Conservation (phyloP, 768 basidiomycete genomes). For the Guyanaporus albipodus region DNA sequence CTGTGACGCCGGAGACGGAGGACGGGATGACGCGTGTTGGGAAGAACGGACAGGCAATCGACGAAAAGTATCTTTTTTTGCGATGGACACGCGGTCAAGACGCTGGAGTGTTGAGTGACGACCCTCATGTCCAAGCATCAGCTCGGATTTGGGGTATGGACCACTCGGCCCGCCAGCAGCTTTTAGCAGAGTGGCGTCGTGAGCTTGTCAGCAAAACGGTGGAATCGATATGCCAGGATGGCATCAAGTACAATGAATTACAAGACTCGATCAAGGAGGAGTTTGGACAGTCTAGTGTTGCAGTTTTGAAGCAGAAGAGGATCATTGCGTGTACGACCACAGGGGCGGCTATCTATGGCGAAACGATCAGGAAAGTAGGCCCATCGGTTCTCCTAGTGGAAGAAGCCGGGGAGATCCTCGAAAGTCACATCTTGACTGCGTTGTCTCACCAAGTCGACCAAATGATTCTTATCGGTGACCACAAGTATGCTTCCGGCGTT, state of each 20-base stretch:
- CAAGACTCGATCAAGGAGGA: conserved; percentile 33
- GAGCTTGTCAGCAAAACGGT: conserved; percentile 32
- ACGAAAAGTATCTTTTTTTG: conserved; percentile 41
- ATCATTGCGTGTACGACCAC: conserved; percentile 71
- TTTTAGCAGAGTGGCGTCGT: conserved; percentile 32
- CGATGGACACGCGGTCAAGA: conserved; percentile 43
- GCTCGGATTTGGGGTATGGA: conserved; percentile 39
- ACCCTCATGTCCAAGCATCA: conserved; percentile 24
- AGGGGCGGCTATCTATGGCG: conserved; percentile 56
- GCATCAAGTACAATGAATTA: conserved; percentile 34
- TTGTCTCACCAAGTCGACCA: conserved; percentile 44
- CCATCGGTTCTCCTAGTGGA: conserved; percentile 60
- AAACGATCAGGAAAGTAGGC: conserved; percentile 39
- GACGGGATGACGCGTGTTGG: conserved; percentile 49
- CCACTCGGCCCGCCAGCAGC: conserved; percentile 23
- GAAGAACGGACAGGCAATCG: conserved; percentile 35
- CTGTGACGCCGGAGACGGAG: conserved; percentile 29
- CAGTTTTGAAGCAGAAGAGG: conserved; percentile 41
- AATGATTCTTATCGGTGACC: conserved; percentile 66
- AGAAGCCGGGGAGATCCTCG: conserved; percentile 70
- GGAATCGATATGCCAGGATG: conserved; percentile 28
- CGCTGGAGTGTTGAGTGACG: conserved; percentile 39
- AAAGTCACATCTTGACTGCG: conserved; percentile 61
- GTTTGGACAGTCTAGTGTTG: conserved; percentile 31
- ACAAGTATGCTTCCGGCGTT: conserved; percentile 45